Evolutionary conservation across 441 rosid genomes (phyloP), one percentile per base, ranked within the genome.

Genomic region (Manihot esculenta): DNA sequence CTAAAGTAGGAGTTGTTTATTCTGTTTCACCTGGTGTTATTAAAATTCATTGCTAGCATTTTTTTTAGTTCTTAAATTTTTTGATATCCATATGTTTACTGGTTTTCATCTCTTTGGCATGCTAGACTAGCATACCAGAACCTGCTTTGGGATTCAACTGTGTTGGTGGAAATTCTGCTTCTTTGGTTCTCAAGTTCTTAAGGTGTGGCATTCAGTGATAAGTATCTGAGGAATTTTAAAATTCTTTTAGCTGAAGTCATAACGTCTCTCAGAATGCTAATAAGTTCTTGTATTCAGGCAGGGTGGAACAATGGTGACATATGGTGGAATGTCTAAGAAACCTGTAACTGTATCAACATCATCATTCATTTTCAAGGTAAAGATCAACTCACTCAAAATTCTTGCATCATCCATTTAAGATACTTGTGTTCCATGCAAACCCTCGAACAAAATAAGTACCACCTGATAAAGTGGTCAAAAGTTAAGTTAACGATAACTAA

Each of bases 321-420:
- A 92, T 77, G 99, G 98, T 65, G 96, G 99, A 68, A 94, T 92
- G 99, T 92, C 97, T 27, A 88, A 87, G 78, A 89, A 83, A 68
- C 87, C 98, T 65, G 70, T 93, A 71, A 87, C 88, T 12, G 89
- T 84, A 33, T 80, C 96, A 71, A 90, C 99, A 68, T 84, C 99
- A 21, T 74, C 89, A 33, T 89, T 94, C 84, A 90, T 94, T 77
- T 92, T 94, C 63, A 89, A 88, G 89, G 99, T 90, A 71, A 30
- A 38, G 18, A 50, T n/a, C 26, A 26, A 21, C 35, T 20, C 20
- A 8, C 47, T 3, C 15, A 56, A 68, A 47, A 6, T 27, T 60
- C n/a, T 12, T 38, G 54, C 48, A 27, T 64, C 55, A 15, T 27
- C 10, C 8, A 60, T 35, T 48, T 54, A 49, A 41, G 67, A 70